Conservation (phyloP, 1,139 yeast genomes). For the Yamadazyma kanchanaburiensis region DNA sequence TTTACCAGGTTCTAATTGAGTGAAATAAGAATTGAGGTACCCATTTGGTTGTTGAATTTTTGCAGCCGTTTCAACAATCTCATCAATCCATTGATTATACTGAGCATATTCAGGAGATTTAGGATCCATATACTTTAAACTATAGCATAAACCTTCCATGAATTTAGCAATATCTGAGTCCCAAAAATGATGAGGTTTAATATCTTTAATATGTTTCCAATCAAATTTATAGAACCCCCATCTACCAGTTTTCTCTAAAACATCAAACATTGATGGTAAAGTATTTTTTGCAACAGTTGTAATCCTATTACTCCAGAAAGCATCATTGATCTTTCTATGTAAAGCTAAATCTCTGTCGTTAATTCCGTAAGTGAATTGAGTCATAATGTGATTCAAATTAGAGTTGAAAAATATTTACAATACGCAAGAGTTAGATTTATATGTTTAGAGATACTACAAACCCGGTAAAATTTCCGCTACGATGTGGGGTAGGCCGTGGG, state of each 20-base stretch:
- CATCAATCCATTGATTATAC: conserved; percentile 15
- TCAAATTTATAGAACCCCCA: conserved; percentile 18
- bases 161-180: conserved; percentile 19
- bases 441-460: too few species aligned
- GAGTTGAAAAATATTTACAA: too few species aligned
- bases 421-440: too few species aligned
- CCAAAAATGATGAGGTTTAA: conserved; percentile 19
- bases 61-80: conserved; percentile 14
- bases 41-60: conserved; percentile 20
- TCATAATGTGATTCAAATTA: too few species aligned
- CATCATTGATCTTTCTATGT: too few species aligned
- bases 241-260: conserved; percentile 17
- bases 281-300: conserved; percentile 14
- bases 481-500: too few species aligned
- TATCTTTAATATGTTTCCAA: conserved; percentile 10
- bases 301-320: conserved; percentile 16
- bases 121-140: conserved; percentile 13
- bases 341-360: too few species aligned
- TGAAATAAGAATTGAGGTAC: conserved; percentile 17
- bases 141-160: conserved; percentile 17
- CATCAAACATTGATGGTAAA: conserved; percentile 18
- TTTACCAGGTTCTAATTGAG: conserved; percentile 16
- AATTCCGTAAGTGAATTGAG: too few species aligned
- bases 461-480: too few species aligned
- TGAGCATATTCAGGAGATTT: conserved; percentile 7